Evolutionary conservation across 305 asterid genomes (phyloP), one percentile per base, ranked within the genome.

Genomic region (Solanum hybrid): DNA sequence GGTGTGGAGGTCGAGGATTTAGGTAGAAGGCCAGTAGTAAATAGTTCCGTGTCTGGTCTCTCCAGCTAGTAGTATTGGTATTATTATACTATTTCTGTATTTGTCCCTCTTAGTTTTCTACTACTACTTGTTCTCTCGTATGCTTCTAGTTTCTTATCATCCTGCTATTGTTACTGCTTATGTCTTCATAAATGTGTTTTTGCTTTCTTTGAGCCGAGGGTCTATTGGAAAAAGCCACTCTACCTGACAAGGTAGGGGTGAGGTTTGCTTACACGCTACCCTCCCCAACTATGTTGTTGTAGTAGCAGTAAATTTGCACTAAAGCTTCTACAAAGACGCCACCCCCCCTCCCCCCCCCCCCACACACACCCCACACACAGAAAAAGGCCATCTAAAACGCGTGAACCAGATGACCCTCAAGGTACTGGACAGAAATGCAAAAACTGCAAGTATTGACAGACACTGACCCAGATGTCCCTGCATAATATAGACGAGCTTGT

Each of bases 401-500:
- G 12, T 36, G 85, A 79, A 79, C 32, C 34, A 14, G 88, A 86
- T 38, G 51, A 64, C 79, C 40, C 16, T 34, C 16, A 16, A 64
- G 24, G 80, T 66, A 36, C 85, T 40, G 73, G 66, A 82, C 6
- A 87, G 16, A 27, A 27, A 29, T 10, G 56, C 34, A 24, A 76
- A 86, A 86, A 7, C 24, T 56, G 24, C 69, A 56, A 56, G n/a
- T 5, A 77, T 66, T 46, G 86, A 86, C 24, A 17, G 76, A 29
- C 5, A 91, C 93, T 82, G 76, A 96, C 99, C 98, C 98, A 12
- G 98, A 94, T 88, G 94, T 93, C 86, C 93, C 94, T 4, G 95
- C 92, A 91, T 87, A 94, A 90, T 95, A 97, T 42, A 97, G 91
- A 85, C 97, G 97, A 88, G 99, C 99, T 91, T 95, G 96, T 92